Evolutionary conservation across 129 eudicot genomes (phyloP), one percentile per base, ranked within the genome.

Genomic region (Arctium minus): DNA sequence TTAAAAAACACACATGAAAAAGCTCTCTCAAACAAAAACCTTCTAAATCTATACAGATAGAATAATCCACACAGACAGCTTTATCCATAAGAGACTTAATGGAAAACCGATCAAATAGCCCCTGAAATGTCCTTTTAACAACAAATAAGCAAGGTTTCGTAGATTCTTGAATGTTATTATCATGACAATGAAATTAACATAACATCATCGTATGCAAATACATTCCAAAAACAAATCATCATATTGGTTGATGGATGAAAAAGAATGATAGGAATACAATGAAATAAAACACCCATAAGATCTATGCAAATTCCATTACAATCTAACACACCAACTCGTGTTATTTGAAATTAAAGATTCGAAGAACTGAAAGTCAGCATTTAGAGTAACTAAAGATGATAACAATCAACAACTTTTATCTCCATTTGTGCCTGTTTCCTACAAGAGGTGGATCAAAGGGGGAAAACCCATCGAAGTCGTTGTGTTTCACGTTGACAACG

Each of bases 161-260:
- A 5, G 72, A 67, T 77, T 77, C 81, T 64, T 77, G 73, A 62
- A 56, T 56, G 71, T 17, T 76, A 53, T 10, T 5, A 13, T 48
- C 70, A 76, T 17, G 35, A 76, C 44, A 76, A 12, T 53, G 5
- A 53, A 53, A 10, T 17, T 22, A 22, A 22, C 27, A 22, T 22
- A 22, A 22, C 27, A 22, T 22, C 27, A 22, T 22, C 0, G 27
- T 22, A 22, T 22, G 27, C 27, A 22, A 22, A 22, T 22, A 22
- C 27, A 22, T 22, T 18, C 38, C 29, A 38, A 77, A 9, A 60
- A 36, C 32, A 39, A 56, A 53, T 5, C n/a, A 50, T 76, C 46
- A 35, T 53, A 30, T 76, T 18, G 31, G 7, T 48, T 48, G 79
- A 75, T 46, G 72, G 22, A n/a, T 18, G 2, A 77, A 37, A 1